A percentile compares a stretch with the other conserved stretches of the same genome.
phyloP scores from a whole-genome alignment of 768 basidiomycete species.

The Hypholoma fasciculare region DNA sequence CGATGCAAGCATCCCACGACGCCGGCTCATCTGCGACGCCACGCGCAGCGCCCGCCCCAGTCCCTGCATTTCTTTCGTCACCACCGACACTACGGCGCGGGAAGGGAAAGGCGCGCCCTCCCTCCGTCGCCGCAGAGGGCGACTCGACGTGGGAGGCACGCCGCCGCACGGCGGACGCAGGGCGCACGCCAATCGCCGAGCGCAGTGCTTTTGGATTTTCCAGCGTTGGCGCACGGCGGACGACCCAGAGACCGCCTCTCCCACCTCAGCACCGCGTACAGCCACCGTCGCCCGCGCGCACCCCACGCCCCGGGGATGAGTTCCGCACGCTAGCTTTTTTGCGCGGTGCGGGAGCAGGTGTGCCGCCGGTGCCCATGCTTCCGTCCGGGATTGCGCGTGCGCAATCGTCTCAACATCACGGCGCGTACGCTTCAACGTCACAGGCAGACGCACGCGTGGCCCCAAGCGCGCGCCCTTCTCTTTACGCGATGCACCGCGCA shows the following conservation, averaged over 20 bases:
- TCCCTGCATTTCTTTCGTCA: not conserved
- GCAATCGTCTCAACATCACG: not conserved
- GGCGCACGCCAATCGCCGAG: slow-evolving; percentile 14
- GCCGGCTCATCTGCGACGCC: too few relatives aligned
- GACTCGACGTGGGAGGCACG: slow-evolving; percentile 2
- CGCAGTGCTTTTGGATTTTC: not conserved
- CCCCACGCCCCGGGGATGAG: slow-evolving; percentile 21
- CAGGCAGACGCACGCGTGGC: not conserved
- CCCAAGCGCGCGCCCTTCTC: not conserved
- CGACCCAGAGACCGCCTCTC: not conserved
- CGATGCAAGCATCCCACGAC: not conserved
- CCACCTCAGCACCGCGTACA: not conserved
- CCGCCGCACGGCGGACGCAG: slow-evolving; percentile 11
- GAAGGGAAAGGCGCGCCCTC: too few relatives aligned
- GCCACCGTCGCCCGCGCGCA: slow-evolving; percentile 14
- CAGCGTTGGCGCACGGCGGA: not conserved
- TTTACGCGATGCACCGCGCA: slow-evolving; percentile 11
- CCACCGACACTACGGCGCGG: not conserved
- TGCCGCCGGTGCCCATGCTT: not conserved
- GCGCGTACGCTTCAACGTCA: not conserved
- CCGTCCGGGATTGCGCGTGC: not conserved
- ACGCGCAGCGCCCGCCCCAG: not conserved
- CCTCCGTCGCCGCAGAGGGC: not conserved
- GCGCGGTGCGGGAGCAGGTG: not conserved
- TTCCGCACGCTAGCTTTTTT: not conserved